phyloP scores from a whole-genome alignment of 345 rosid genomes.

The Reutealis trisperma region DNA sequence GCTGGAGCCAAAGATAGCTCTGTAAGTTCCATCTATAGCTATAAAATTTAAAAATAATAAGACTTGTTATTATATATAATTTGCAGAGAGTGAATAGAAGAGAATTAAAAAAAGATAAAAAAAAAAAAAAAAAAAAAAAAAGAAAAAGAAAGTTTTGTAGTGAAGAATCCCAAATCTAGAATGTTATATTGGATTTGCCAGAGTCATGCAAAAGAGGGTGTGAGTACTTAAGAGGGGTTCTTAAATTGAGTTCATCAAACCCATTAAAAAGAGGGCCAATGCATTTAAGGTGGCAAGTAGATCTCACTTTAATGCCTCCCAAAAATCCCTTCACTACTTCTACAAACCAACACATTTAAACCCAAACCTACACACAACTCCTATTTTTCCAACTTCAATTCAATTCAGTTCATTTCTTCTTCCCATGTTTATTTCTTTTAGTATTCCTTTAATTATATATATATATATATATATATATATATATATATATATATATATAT shows the following conservation, averaged over 20 bases:
- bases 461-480: no score
- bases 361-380: conserved; percentile 26
- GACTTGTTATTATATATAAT: no score
- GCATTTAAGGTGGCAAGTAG: conserved; percentile 54
- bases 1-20: conserved; percentile 47
- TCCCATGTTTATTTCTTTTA: neutral
- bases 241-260: conserved; percentile 43
- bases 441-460: no score
- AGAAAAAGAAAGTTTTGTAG: neutral
- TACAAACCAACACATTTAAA: conserved; percentile 33
- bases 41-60: no score
- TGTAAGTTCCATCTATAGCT: conserved; percentile 35
- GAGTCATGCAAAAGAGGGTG: conserved; percentile 28
- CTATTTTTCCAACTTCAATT: neutral
- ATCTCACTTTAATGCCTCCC: conserved; percentile 49
- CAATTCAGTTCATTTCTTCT: neutral
- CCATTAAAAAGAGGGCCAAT: conserved; percentile 47
- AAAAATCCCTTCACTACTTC: conserved; percentile 17
- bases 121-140: neutral
- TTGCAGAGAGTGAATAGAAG: neutral
- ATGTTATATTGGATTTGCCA: neutral
- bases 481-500: no score
- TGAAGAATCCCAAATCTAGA: neutral
- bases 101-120: neutral
- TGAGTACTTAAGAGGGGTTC: conserved; percentile 36